These are phyloP conservation scores for Botryotinia convoluta DNA, from an alignment of 2,329 filamentous ascomycete genomes.

Conservation along the genomic window DNA sequence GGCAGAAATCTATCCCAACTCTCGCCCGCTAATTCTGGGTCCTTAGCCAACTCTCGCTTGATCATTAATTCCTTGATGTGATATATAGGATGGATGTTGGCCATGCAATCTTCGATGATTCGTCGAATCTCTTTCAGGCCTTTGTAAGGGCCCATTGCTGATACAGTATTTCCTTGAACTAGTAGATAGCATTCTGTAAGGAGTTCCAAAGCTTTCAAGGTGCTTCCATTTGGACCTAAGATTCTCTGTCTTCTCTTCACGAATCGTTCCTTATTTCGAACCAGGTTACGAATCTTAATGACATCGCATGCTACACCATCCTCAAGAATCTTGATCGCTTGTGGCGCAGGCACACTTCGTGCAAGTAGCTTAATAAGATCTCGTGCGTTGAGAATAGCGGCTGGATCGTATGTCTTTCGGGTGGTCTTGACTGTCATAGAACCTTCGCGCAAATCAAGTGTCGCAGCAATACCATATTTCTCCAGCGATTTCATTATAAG, in stretches of 20 bases:
- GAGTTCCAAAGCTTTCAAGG: conserved; percentile 89
- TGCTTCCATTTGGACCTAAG: conserved; percentile 85
- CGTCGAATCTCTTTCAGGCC: conserved; percentile 88
- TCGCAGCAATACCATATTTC: conserved; percentile 84
- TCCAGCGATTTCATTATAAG: conserved; percentile 83
- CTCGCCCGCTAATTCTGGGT: conserved; percentile 80
- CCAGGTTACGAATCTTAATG: conserved; percentile 89
- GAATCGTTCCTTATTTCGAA: conserved; percentile 92
- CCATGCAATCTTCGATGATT: conserved; percentile 93
- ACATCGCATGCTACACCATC: conserved; percentile 91
- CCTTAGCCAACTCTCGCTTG: conserved; percentile 86
- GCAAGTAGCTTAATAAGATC: conserved; percentile 93
- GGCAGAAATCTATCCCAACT: conserved; percentile 96
- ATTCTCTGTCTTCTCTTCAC: conserved; percentile 93
- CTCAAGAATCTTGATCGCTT: conserved; percentile 91
- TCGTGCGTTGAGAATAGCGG: conserved; percentile 86
- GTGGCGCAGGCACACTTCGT: conserved; percentile 85
- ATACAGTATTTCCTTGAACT: conserved; percentile 95
- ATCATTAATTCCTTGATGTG: conserved; percentile 97
- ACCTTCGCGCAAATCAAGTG: conserved; percentile 90
- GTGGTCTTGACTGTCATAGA: conserved; percentile 97
- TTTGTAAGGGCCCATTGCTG: conserved; percentile 88
- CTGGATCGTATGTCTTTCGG: conserved; percentile 85
- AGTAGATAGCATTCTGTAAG: conserved; percentile 90
- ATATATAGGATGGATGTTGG: conserved; percentile 85